Conservation (phyloP, 345 rosid genomes). For the Litchi chinensis region DNA sequence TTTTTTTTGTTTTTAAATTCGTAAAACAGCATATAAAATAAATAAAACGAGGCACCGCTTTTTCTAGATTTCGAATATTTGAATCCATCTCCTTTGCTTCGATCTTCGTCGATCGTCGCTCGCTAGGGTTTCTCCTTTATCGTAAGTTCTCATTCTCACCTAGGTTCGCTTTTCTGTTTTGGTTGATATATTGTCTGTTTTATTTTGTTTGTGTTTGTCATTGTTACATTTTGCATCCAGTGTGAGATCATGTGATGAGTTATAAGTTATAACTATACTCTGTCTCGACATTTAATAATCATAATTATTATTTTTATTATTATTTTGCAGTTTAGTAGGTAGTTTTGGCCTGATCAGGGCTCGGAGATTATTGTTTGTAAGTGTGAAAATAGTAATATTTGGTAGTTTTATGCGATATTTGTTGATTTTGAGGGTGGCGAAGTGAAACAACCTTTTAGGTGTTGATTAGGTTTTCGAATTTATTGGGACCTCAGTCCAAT, state of each 20-base stretch:
- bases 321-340: constrained; percentile 11
- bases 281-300: not conserved
- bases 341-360: not conserved
- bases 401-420: not conserved
- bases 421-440: constrained; percentile 4
- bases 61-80: constrained; percentile 17
- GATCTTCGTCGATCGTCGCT: not conserved
- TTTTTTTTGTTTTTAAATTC: not conserved
- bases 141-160: constrained; percentile 19
- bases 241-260: not conserved
- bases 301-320: not conserved
- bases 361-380: not conserved
- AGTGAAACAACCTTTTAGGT: not conserved
- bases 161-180: not conserved
- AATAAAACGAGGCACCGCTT: not conserved
- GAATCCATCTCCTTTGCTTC: not conserved
- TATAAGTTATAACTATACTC: not conserved
- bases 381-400: not conserved
- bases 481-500: too few relatives aligned
- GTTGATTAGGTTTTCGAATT: not conserved
- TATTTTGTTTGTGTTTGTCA: not conserved
- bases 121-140: not conserved
- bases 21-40: not conserved
- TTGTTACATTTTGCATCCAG: not conserved
- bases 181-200: not conserved